Conservation (phyloP, 768 basidiomycete species). For the Termitomyces sp. region DNA sequence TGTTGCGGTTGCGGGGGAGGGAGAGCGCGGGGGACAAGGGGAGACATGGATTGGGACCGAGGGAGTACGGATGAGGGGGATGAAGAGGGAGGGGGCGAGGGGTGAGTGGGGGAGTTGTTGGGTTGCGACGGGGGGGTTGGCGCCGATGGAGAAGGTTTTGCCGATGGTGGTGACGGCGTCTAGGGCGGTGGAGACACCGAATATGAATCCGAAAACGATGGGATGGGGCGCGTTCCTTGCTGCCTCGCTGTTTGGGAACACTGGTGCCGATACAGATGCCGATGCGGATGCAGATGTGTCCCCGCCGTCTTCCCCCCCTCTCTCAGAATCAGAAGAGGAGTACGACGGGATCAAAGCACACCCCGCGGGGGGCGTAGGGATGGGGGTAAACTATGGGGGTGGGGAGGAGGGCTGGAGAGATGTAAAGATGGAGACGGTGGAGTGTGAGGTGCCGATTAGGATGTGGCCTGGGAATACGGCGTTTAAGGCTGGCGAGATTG, state of each 20-base stretch:
- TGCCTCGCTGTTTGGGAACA: conserved; percentile 29
- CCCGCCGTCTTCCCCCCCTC: too few relatives aligned
- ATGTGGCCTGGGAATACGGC: conserved; percentile 91
- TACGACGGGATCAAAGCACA: conserved; percentile 51
- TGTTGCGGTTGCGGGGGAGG: conserved; percentile 63
- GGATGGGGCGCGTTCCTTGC: conserved; percentile 40
- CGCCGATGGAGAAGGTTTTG: conserved; percentile 56
- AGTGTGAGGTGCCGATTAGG: conserved; percentile 87
- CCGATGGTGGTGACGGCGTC: background rate
- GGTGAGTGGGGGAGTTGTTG: conserved; percentile 76
- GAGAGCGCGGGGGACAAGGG: conserved; percentile 46
- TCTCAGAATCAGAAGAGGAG: conserved; percentile 22
- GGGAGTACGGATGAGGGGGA: conserved; percentile 49
- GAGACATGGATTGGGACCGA: conserved; percentile 46
- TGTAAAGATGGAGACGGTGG: conserved; percentile 80
- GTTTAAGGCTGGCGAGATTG: conserved; percentile 74
- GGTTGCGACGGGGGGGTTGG: conserved; percentile 52
- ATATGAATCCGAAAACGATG: conserved; percentile 16
- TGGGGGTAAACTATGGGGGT: conserved; percentile 47
- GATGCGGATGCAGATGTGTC: conserved; percentile 64
- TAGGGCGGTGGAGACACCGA: conserved; percentile 11
- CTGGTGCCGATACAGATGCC: conserved; percentile 32
- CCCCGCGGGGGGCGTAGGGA: conserved; percentile 47
- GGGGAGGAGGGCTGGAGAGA: conserved; percentile 64
- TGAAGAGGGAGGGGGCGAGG: conserved; percentile 53